Percentiles rank a stretch among this genome's conserved stretches.
Conservation (phyloP, 108 stramenopile genomes). For the Nitzschia palea region DNA sequence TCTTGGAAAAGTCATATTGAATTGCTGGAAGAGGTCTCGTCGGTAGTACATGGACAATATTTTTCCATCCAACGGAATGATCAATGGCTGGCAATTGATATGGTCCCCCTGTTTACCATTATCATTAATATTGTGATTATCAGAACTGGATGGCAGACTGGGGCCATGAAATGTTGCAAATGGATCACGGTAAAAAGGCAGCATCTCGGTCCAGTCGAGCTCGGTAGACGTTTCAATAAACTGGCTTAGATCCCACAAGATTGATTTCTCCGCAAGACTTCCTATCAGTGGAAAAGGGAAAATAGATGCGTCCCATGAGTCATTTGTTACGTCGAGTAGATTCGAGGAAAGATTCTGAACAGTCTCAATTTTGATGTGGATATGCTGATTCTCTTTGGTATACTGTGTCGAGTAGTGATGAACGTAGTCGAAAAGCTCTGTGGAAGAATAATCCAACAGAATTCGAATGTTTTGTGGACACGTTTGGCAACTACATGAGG, state of each 20-base stretch:
- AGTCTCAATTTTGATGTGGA: slow-evolving; percentile 9
- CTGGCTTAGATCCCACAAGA: slow-evolving; percentile 19
- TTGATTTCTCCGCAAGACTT: slow-evolving; percentile 8
- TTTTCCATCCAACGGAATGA: slow-evolving; percentile 50
- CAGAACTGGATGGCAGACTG: neutral
- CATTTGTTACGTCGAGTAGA: neutral
- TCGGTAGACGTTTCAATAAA: slow-evolving; percentile 6
- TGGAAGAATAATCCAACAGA: slow-evolving; percentile 2
- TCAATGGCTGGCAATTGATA: neutral
- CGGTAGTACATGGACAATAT: slow-evolving; percentile 38
- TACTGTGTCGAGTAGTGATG: slow-evolving; percentile 22
- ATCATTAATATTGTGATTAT: neutral
- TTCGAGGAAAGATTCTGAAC: neutral
- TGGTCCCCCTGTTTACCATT: neutral
- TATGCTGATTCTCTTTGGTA: slow-evolving; percentile 15
- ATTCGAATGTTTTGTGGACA: slow-evolving; percentile 11
- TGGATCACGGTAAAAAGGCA: slow-evolving; percentile 22
- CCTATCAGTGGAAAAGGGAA: slow-evolving; percentile 32
- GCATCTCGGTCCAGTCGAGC: slow-evolving; percentile 18
- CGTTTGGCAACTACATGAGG: neutral
- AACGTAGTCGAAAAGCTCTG: slow-evolving; percentile 22
- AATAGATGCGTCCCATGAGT: slow-evolving; percentile 36
- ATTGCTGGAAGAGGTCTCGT: slow-evolving; percentile 43
- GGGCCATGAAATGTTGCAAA: neutral
- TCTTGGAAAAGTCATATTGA: slow-evolving; percentile 33